A percentile compares a stretch with the other conserved stretches of the same genome.
These are phyloP conservation scores for Metschnikowia baotianmanensis DNA, from an alignment of 805 yeast genomes.

Conservation along the genomic window DNA sequence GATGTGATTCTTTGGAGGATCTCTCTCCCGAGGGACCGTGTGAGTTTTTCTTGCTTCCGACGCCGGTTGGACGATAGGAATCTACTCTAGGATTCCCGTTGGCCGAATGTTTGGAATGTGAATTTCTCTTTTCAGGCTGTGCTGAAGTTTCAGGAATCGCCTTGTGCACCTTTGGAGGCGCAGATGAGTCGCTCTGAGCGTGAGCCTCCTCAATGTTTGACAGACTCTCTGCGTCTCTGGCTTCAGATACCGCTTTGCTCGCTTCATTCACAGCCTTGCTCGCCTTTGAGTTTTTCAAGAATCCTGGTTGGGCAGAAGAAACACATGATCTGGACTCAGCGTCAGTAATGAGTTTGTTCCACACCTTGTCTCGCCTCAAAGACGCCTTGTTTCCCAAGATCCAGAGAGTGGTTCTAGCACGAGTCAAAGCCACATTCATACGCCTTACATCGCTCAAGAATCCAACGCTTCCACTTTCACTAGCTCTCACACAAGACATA, in stretches of 20 bases:
- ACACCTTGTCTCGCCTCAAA: slow-evolving; percentile 60
- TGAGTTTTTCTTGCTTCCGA: no score
- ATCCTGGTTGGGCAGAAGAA: slow-evolving; percentile 35
- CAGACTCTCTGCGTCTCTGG: not conserved
- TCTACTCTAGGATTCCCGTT: no score
- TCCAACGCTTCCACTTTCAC: slow-evolving; percentile 67
- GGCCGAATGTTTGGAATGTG: no score
- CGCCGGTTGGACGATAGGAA: no score
- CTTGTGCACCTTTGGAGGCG: no score
- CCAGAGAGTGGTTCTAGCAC: slow-evolving; percentile 93
- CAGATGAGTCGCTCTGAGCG: no score
- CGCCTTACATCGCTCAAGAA: slow-evolving; percentile 88
- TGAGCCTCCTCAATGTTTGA: no score
- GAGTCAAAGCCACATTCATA: slow-evolving; percentile 95
- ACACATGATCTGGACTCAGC: slow-evolving; percentile 51
- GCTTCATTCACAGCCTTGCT: not conserved
- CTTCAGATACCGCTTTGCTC: no score
- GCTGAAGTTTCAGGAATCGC: no score
- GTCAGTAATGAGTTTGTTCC: slow-evolving; percentile 68
- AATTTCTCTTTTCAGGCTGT: no score
- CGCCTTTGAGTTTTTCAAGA: slow-evolving; percentile 20
- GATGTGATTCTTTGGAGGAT: no score
- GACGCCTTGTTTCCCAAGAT: slow-evolving; percentile 78
- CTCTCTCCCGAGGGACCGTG: no score
- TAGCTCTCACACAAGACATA: slow-evolving; percentile 93